Evolutionary conservation across 345 rosid species (phyloP).

Genomic region (Ceriops tagal): DNA sequence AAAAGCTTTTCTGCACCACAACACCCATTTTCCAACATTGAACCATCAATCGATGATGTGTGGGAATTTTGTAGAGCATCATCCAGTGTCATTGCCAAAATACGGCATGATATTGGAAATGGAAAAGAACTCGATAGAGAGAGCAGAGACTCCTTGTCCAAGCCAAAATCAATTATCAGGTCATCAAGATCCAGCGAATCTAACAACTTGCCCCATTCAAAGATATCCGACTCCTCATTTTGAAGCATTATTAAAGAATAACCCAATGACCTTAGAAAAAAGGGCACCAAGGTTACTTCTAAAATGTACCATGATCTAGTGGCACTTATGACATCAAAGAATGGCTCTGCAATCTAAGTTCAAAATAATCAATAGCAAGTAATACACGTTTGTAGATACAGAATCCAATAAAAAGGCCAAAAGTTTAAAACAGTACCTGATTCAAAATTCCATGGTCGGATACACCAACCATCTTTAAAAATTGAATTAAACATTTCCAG

Average conservation of each 20-base stretch:
- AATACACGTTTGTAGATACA: constrained; percentile 13
- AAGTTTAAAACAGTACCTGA: constrained; percentile 45
- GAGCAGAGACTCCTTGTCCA: constrained; percentile 30
- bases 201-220: constrained; percentile 35
- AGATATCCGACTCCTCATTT: constrained; percentile 43
- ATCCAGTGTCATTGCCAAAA: constrained; percentile 51
- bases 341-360: constrained; percentile 52
- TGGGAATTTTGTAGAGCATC: constrained; percentile 44
- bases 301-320: constrained; percentile 55
- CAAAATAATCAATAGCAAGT: constrained; percentile 23
- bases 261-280: constrained; percentile 57
- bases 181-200: constrained; percentile 22
- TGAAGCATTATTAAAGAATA: constrained; percentile 46
- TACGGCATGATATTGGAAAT: constrained; percentile 59
- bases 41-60: constrained; percentile 25
- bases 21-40: constrained; percentile 27
- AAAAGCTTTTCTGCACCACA: constrained; percentile 39
- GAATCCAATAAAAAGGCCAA: constrained; percentile 1
- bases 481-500: constrained; percentile 67
- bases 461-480: constrained; percentile 53
- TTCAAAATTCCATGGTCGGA: constrained; percentile 66
- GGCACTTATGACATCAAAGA: constrained; percentile 55
- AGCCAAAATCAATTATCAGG: constrained; percentile 13
- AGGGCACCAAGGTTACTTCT: constrained; percentile 68
- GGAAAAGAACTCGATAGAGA: constrained; percentile 42